Evolutionary conservation across 257 asterid genomes (phyloP), one percentile per base, ranked within the genome.

Genomic region (Lithospermum erythrorhizon): DNA sequence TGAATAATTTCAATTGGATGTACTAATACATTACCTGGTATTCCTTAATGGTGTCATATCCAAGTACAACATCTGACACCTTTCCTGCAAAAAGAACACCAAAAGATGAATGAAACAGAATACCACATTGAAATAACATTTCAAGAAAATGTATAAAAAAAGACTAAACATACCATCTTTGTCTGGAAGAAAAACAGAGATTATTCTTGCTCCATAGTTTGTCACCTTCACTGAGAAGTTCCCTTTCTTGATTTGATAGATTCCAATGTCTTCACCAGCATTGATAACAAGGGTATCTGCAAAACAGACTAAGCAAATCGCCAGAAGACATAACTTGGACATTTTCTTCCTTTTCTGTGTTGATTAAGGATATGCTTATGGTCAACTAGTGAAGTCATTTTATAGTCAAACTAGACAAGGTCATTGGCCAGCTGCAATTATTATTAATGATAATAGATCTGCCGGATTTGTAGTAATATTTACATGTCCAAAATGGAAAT

Each of bases 101-200:
- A 9, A 47, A 53, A 51, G 57, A 65, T 4, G 58, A 17, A 35
- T 23, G 18, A 57, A 7, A 27, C 51, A 27, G 10, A 14, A 3
- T 30, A 63, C 35, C 10, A 20, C 35, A 45, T 18, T 2, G 41
- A 20, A 53, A 53, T 32, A 30, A n/a, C 6, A 53, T 6, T 15
- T 9, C 0, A 35, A 17, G 48, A 53, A 58, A 65, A 65, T 4
- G 58, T 2, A 57, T 9, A 62, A 22, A 29, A 19, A 9, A 27
- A 17, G 21, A n/a, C 13, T 10, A 45, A 7, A 27, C 51, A 19
- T 35, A 67, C 71, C 71, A 67, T 60, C 16, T 51, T 53, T 51
- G 54, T 67, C 61, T 11, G 71, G 71, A 35, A 67, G 66, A 16
- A 67, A 6, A 7, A 67, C 66, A n/a, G 71, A 67, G 30, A 67